These are phyloP conservation scores for Aeschynomene evenia DNA, from an alignment of 306 rosid species.

Conservation along the genomic window DNA sequence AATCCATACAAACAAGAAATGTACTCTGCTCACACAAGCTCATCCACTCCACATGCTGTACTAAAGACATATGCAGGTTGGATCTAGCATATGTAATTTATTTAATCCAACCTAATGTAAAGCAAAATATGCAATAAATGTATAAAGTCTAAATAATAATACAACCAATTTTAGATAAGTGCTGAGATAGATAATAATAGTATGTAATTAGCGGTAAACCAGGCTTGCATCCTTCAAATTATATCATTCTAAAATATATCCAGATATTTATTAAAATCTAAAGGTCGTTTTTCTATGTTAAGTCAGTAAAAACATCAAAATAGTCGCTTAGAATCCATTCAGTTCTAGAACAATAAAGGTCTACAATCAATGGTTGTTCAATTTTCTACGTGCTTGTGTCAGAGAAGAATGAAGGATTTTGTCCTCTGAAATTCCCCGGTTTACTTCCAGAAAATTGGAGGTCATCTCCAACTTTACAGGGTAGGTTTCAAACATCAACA, in stretches of 20 bases:
- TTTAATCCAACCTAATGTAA: background rate
- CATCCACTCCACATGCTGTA: background rate
- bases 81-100: background rate
- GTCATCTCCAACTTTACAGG: background rate
- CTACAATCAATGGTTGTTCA: background rate
- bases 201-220: background rate
- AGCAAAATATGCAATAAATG: background rate
- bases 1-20: background rate
- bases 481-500: background rate
- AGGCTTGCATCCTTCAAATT: background rate
- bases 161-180: background rate
- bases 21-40: background rate
- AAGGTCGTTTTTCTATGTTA: background rate
- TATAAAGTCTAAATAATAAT: background rate
- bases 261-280: background rate
- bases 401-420: background rate
- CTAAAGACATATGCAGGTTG: slow-evolving; percentile 6
- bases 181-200: background rate
- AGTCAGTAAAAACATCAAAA: background rate
- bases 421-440: background rate
- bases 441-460: slow-evolving; percentile 7
- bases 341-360: background rate
- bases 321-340: background rate
- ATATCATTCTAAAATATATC: background rate
- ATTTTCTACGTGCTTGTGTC: background rate